These are phyloP conservation scores for Pholiota microspora DNA, from an alignment of 768 basidiomycete species.

Conservation along the genomic window DNA sequence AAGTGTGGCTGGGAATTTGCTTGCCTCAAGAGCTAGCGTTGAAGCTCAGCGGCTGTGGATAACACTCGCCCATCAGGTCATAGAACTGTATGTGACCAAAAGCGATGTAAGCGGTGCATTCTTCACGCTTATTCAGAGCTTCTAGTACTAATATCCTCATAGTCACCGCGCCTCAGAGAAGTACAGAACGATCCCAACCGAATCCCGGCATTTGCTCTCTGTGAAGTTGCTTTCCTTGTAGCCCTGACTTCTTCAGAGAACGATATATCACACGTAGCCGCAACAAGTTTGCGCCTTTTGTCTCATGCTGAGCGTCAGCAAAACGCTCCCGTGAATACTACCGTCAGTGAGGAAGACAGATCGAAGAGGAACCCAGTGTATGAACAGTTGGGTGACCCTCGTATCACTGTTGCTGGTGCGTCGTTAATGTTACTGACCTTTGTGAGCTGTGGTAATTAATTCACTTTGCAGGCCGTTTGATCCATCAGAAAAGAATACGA, in stretches of 20 bases:
- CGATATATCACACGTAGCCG: slow-evolving; percentile 64
- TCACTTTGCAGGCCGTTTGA: slow-evolving; percentile 57
- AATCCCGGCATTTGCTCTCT: slow-evolving; percentile 60
- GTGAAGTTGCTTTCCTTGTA: slow-evolving; percentile 73
- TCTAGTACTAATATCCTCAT: not conserved
- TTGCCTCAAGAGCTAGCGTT: slow-evolving; percentile 56
- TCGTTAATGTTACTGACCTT: slow-evolving; percentile 7
- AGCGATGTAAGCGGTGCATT: slow-evolving; percentile 37
- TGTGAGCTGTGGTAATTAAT: slow-evolving; percentile 5
- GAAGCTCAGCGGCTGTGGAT: slow-evolving; percentile 72
- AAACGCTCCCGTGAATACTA: slow-evolving; percentile 48
- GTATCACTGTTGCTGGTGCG: slow-evolving; percentile 66
- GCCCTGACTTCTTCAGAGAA: slow-evolving; percentile 69
- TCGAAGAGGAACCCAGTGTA: slow-evolving; percentile 73
- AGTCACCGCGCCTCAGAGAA: slow-evolving; percentile 44
- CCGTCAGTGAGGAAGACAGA: slow-evolving; percentile 56
- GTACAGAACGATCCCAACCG: slow-evolving; percentile 54
- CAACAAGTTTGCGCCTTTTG: slow-evolving; percentile 64
- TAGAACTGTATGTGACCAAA: slow-evolving; percentile 53
- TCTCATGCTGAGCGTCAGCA: slow-evolving; percentile 66
- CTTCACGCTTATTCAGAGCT: not conserved
- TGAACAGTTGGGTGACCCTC: slow-evolving; percentile 77
- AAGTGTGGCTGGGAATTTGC: slow-evolving; percentile 54
- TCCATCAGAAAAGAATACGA: slow-evolving; percentile 77
- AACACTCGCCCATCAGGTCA: slow-evolving; percentile 54